Base-by-base conservation (phyloP, 2,329 filamentous ascomycete species). In the Sporothrix mexicana region DNA sequence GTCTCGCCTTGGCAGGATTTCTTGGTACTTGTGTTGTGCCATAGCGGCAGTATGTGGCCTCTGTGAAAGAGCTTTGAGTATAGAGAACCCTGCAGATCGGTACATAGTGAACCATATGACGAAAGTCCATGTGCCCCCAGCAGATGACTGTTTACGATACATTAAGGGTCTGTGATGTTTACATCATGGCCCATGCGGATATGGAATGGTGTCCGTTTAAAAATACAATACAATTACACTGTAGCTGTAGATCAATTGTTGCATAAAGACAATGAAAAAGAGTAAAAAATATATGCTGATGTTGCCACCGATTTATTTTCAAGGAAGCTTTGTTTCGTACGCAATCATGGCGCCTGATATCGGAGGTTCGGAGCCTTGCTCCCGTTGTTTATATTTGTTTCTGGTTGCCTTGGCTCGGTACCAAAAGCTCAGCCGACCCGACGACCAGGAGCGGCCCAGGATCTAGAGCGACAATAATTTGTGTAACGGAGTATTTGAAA, bases 391-490 rank as follows among this genome's bases (percentile, higher is more conserved):
- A 53, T 51, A 15, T 41, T 30, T 41, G 47, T 68, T 64, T 64
- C 61, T 64, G 61, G 41, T 47, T 64, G 20, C 41, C 61, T 47
- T 64, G 61, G 61, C 43, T 64, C 41, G 61, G 41, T 64, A 64
- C 61, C 61, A 64, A 23, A 47, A 2, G 8, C 17, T 23, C 36
- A 61, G 30, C 41, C 61, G 61, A 25, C 61, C 61, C 61, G 47
- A 47, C n/a, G 23, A 64, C 61, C 61, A 25, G 41, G 41, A 47
- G 61, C 47, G 20, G 61, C 10, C 5, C 17, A 17, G 41, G 15
- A 13, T 36, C 30, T 36, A n/a, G 36, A 7, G 8, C 2, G n/a
- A 23, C 7, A 45, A 1, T 12, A 20, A 64, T 61, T 36, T 25
- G n/a, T 51, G 15, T 2, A 51, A 51, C 17, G 25, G 30, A 7